Evolutionary conservation across 305 asterid species (phyloP), one percentile per base, ranked within the genome.

Genomic region (Fraxinus latifolia): DNA sequence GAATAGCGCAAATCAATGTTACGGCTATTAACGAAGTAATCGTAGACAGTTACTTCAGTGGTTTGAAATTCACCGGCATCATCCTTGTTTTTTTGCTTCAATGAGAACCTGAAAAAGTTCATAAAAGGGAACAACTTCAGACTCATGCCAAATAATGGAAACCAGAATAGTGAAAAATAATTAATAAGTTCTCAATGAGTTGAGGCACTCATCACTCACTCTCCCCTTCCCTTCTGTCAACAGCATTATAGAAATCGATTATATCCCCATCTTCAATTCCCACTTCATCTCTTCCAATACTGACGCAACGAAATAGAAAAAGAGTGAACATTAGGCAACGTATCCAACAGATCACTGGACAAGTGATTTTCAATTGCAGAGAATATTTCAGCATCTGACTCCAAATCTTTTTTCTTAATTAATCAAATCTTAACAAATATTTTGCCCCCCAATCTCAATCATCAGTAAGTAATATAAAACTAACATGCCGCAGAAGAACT

Each of bases 1-100:
- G 95, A 93, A 79, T 88, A 93, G 9, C 90, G 73, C 81, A 93
- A 84, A n/a, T 88, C 83, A 1, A 93, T 84, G 78, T 90, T 89
- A 0, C 86, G 89, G 70, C 81, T 82, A 75, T 89, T 88, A 5
- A 92, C 93, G 73, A 92, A 92, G 85, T 92, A 92, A 62, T 92
- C 97, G 77, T 92, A 89, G 5, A 92, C 93, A 0, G 95, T 90
- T 25, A 86, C 86, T 81, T 89, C 94, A 0, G 60, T 72, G 0
- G 88, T 86, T 75, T 88, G 86, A 73, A 47, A 76, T 58, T 84
- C 89, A 14, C 83, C 86, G 36, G 83, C 84, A 23, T 65, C 90
- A 80, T 89, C 89, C 77, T 77, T 88, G 58, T 25, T 44, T 74
- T 72, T 87, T 85, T 79, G 91, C 83, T 78, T 90, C 50, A 87